A percentile compares a stretch with the other conserved stretches of the same genome.
Conservation (phyloP, 495 filamentous ascomycete species). For the Extremus antarcticus region DNA sequence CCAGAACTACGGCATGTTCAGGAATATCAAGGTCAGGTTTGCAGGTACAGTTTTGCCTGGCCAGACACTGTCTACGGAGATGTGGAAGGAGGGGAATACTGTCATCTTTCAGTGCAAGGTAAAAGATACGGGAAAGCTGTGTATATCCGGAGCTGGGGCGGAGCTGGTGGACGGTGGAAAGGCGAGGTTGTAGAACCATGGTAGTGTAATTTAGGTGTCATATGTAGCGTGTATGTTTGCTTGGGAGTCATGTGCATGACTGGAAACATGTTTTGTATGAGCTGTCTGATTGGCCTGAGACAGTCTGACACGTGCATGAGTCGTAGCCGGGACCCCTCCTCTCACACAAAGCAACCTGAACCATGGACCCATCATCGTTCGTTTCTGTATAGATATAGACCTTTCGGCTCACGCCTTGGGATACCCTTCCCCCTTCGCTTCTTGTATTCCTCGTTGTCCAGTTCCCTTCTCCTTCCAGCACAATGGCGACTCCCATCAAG, state of each 20-base stretch:
- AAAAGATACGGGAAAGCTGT: slow-evolving; percentile 90
- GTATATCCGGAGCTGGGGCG: slow-evolving; percentile 76
- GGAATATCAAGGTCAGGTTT: slow-evolving; percentile 94
- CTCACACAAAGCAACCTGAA: not conserved
- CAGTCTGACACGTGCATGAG: not conserved
- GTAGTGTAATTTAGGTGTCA: slow-evolving; percentile 1
- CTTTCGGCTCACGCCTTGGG: too few relatives aligned
- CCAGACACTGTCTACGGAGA: slow-evolving; percentile 90
- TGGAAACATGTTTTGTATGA: not conserved
- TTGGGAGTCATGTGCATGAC: too few relatives aligned
- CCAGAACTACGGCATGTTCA: slow-evolving; percentile 69
- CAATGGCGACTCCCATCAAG: not conserved
- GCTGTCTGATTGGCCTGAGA: too few relatives aligned
- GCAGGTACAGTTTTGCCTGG: slow-evolving; percentile 86
- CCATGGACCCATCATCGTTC: not conserved
- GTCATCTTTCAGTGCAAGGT: slow-evolving; percentile 90
- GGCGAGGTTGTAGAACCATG: slow-evolving; percentile 43
- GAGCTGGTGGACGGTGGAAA: slow-evolving; percentile 53
- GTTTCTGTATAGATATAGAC: not conserved
- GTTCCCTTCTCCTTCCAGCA: not conserved
- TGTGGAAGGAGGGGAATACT: slow-evolving; percentile 90
- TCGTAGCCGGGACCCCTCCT: not conserved
- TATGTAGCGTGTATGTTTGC: not conserved
- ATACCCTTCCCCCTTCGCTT: not conserved
- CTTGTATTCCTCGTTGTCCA: not conserved